Evolutionary conservation across 1,284 basidiomycete species (phyloP).

Genomic region (Mrakiaceae sp.): DNA sequence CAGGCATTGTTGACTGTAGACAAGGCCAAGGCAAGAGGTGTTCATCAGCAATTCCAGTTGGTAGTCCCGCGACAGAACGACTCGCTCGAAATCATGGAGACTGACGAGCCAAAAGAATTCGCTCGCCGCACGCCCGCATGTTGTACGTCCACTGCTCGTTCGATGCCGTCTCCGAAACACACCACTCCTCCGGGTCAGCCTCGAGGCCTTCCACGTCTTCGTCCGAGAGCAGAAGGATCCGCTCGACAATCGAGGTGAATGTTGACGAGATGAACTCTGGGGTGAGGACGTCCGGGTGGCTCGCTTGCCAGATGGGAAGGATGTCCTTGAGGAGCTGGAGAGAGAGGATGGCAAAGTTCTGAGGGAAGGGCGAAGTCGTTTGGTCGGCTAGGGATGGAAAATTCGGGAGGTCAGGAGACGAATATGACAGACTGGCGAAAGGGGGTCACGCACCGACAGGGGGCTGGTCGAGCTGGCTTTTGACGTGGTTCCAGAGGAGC

Average conservation of each 20-base stretch:
- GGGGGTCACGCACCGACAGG: too few relatives aligned
- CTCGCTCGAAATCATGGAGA: not conserved
- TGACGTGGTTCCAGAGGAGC: conserved; percentile 12
- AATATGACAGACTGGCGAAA: too few relatives aligned
- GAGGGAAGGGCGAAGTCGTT: conserved; percentile 28
- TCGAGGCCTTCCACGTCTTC: conserved; percentile 67
- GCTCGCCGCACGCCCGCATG: conserved; percentile 74
- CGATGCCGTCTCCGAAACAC: conserved; percentile 65
- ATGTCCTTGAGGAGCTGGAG: conserved; percentile 77
- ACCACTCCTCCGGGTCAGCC: conserved; percentile 80
- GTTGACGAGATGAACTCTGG: conserved; percentile 65
- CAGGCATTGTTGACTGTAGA: conserved; percentile 53
- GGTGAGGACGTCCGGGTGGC: conserved; percentile 43
- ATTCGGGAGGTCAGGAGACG: too few relatives aligned
- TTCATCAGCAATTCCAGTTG: not conserved
- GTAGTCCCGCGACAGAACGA: not conserved
- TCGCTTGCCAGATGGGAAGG: conserved; percentile 30
- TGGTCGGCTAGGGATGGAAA: conserved; percentile 10
- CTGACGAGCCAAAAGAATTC: conserved; percentile 57
- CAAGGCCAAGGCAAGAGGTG: too few relatives aligned
- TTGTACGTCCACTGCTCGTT: conserved; percentile 60
- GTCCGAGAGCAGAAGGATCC: conserved; percentile 68
- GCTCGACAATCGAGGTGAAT: conserved; percentile 61
- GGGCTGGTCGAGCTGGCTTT: conserved; percentile 15
- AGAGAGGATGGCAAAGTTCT: conserved; percentile 64